Percentiles rank a stretch among this genome's conserved stretches.
Conservation (phyloP, 176 grass and related monocot species). For the Stipa capillata region DNA sequence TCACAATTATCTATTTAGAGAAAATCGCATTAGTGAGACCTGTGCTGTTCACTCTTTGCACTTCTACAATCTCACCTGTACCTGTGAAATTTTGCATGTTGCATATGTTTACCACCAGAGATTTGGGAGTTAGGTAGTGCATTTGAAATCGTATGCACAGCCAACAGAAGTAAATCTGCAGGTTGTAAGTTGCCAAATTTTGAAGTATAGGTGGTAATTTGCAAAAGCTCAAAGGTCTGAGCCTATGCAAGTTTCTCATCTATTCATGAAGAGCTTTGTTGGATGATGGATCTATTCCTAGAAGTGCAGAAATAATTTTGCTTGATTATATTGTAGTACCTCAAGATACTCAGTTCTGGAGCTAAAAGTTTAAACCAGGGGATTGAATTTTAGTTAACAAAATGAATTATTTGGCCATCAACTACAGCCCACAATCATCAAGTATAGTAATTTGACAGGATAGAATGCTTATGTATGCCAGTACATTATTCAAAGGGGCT, state of each 20-base stretch:
- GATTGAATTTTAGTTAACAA: background rate
- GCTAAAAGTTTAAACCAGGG: background rate
- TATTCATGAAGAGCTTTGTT: background rate
- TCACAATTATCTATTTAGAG: background rate
- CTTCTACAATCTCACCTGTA: background rate
- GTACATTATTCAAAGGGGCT: background rate
- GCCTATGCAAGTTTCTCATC: background rate
- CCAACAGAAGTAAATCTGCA: background rate
- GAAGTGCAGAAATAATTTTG: background rate
- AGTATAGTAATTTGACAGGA: background rate
- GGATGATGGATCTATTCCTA: background rate
- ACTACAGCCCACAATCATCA: background rate
- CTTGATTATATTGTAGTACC: background rate
- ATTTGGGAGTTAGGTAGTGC: background rate
- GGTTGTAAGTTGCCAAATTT: background rate
- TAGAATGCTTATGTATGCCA: background rate
- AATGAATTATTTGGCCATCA: background rate
- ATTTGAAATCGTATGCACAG: background rate
- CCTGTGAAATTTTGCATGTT: background rate
- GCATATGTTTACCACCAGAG: background rate
- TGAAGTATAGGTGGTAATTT: background rate
- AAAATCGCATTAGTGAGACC: background rate
- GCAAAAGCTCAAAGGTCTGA: background rate
- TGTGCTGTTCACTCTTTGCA: slow-evolving; percentile 15
- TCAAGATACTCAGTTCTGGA: slow-evolving; percentile 6